phyloP scores from a whole-genome alignment of 176 grass and related monocot genomes.

The Zoysia japonica region DNA sequence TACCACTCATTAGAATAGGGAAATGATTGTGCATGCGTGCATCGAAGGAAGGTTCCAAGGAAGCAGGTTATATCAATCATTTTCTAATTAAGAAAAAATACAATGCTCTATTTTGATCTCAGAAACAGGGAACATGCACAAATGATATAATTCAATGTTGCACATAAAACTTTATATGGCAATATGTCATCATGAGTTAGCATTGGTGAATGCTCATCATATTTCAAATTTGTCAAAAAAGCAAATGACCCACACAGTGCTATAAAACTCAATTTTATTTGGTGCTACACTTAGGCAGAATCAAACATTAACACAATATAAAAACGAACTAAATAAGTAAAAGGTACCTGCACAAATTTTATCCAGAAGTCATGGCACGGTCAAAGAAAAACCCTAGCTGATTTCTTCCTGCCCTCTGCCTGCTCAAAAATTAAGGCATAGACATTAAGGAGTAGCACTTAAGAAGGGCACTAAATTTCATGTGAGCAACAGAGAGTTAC shows the following conservation, averaged over 20 bases:
- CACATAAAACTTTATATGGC: background rate
- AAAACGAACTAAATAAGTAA: conserved; percentile 16
- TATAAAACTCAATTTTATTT: conserved; percentile 21
- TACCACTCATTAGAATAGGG: background rate
- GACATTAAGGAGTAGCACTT: conserved; percentile 22
- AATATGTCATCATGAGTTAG: conserved; percentile 8
- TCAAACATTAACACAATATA: conserved; percentile 15
- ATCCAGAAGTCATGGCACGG: conserved; percentile 36
- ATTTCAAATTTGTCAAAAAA: conserved; percentile 12
- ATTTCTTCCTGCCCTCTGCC: conserved; percentile 42
- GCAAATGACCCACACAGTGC: background rate
- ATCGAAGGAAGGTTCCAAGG: conserved; percentile 2
- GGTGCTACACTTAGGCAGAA: conserved; percentile 1
- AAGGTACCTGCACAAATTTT: conserved; percentile 49
- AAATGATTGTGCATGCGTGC: background rate
- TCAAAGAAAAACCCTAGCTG: conserved; percentile 23
- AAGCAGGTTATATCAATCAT: conserved; percentile 15
- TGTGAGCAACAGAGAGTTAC: conserved; percentile 35
- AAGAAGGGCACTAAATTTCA: conserved; percentile 11
- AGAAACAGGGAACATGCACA: background rate
- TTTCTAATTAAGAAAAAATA: conserved; percentile 5
- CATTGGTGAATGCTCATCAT: conserved; percentile 21
- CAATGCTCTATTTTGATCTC: conserved; percentile 11
- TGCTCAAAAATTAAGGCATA: conserved; percentile 38
- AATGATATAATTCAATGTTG: conserved; percentile 1